Conservation (phyloP, 805 yeast species). For the Sugiyamaella marilandica region DNA sequence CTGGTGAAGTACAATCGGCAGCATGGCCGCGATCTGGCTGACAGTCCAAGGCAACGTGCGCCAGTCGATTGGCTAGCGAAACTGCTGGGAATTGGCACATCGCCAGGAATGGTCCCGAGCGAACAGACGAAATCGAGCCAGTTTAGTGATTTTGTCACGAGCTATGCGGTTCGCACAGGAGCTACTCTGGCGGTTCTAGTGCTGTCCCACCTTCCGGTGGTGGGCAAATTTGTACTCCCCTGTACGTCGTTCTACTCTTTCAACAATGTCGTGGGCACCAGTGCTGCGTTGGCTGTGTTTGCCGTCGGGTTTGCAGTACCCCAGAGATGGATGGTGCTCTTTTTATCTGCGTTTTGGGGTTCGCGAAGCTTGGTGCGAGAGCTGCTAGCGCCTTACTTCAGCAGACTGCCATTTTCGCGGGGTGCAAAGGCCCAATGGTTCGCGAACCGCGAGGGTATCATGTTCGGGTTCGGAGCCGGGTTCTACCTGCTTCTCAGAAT, state of each 20-base stretch:
- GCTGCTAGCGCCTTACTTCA: slow-evolving; percentile 48
- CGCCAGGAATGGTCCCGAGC: neutral
- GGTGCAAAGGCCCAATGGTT: slow-evolving; percentile 47
- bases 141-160: slow-evolving; percentile 10
- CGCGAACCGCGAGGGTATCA: slow-evolving; percentile 48
- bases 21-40: neutral
- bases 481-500: slow-evolving; percentile 41
- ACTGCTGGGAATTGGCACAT: neutral
- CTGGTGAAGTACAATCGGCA: slow-evolving; percentile 13
- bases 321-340: slow-evolving; percentile 32
- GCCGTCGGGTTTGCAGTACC: slow-evolving; percentile 36
- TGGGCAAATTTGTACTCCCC: slow-evolving; percentile 43
- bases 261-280: slow-evolving; percentile 43
- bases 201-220: slow-evolving; percentile 38
- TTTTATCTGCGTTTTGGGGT: slow-evolving; percentile 46
- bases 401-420: slow-evolving; percentile 39
- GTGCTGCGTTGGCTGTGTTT: slow-evolving; percentile 40
- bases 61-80: neutral
- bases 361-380: slow-evolving; percentile 42
- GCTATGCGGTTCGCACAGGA: slow-evolving; percentile 22
- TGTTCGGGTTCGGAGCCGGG: slow-evolving; percentile 52
- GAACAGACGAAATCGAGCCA: neutral
- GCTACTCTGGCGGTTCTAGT: slow-evolving; percentile 33
- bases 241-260: slow-evolving; percentile 42
- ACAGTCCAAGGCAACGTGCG: neutral